These are phyloP conservation scores for Stropharia rugosoannulata DNA, from an alignment of 768 basidiomycete genomes.

Conservation along the genomic window DNA sequence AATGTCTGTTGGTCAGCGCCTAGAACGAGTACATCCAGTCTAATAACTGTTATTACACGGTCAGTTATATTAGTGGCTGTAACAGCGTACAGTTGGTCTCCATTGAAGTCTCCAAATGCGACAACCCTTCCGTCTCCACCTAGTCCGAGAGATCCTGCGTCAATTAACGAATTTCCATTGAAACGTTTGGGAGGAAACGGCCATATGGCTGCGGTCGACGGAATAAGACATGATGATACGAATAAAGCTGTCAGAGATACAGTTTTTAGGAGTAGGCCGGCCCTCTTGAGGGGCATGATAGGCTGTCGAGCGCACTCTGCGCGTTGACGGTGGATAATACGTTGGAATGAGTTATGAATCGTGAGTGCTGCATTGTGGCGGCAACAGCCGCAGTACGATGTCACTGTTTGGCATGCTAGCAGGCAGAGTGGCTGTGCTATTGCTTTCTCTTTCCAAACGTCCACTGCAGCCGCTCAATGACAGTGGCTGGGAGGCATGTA, in stretches of 20 bases:
- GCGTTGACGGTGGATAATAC: neutral
- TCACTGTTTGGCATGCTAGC: neutral
- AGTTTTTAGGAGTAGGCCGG: constrained; percentile 23
- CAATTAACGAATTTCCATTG: constrained; percentile 74
- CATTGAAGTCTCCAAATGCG: constrained; percentile 95
- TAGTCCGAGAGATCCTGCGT: constrained; percentile 80
- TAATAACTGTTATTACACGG: constrained; percentile 26
- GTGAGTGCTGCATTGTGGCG: neutral
- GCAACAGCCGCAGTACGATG: neutral
- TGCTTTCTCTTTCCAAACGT: neutral
- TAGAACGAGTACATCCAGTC: constrained; percentile 80
- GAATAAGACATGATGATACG: constrained; percentile 10
- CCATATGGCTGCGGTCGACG: constrained; percentile 49
- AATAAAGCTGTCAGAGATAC: constrained; percentile 5
- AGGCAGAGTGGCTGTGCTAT: neutral
- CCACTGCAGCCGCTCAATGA: too few relatives aligned
- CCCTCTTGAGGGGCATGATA: constrained; percentile 5
- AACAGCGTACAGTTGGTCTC: constrained; percentile 85
- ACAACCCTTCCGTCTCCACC: constrained; percentile 70
- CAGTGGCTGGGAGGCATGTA: too few relatives aligned
- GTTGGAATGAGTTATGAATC: neutral
- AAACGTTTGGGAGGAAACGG: constrained; percentile 89
- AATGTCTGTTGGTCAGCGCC: constrained; percentile 74
- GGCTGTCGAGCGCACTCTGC: neutral
- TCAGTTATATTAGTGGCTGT: neutral